phyloP scores from a whole-genome alignment of 768 basidiomycete genomes.

The Amanita thiersii region DNA sequence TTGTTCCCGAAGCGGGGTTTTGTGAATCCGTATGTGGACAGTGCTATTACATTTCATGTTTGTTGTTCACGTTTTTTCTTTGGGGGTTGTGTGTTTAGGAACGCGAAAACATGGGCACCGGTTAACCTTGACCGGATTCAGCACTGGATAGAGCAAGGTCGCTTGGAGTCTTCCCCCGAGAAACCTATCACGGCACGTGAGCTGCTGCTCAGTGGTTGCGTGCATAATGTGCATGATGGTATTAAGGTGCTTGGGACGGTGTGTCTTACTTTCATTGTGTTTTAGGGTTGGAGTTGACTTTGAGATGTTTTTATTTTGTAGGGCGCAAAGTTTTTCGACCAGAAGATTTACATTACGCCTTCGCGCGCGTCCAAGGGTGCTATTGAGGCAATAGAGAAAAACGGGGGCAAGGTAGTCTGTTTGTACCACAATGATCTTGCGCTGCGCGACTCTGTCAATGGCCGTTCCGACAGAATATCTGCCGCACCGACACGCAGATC shows the following conservation, averaged over 20 bases:
- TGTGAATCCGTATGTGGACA: conserved; percentile 69
- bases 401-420: conserved; percentile 80
- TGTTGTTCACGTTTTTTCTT: neutral
- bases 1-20: conserved; percentile 93
- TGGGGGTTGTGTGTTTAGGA: conserved; percentile 46
- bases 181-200: conserved; percentile 85
- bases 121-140: conserved; percentile 86
- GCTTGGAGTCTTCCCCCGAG: conserved; percentile 68
- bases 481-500: conserved; percentile 82
- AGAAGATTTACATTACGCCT: conserved; percentile 71
- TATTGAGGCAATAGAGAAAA: conserved; percentile 73
- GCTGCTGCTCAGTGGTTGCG: conserved; percentile 75
- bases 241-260: conserved; percentile 80
- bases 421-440: conserved; percentile 88
- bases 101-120: conserved; percentile 67
- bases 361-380: conserved; percentile 85
- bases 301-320: no score
- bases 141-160: conserved; percentile 82
- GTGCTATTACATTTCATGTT: neutral
- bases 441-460: conserved; percentile 71
- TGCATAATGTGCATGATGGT: conserved; percentile 86
- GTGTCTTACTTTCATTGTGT: conserved; percentile 32
- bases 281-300: conserved; percentile 3
- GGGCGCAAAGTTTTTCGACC: conserved; percentile 61
- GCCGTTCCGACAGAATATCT: conserved; percentile 56